phyloP scores from a whole-genome alignment of 208 protist species.

The Leishmania aethiopica region DNA sequence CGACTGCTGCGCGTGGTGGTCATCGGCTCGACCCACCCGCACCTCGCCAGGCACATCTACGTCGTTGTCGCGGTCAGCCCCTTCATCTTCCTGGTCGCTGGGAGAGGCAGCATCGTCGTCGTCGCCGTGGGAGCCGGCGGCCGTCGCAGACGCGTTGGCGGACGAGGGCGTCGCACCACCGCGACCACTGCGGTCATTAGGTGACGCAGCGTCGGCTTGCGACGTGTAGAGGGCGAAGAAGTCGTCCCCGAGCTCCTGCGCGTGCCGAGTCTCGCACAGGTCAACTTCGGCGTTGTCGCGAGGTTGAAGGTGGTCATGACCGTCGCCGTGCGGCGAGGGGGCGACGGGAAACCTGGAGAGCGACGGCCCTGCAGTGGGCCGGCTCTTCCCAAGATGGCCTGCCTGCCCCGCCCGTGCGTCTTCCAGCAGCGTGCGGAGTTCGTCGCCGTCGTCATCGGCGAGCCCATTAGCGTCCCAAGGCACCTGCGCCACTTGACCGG shows the following conservation, averaged over 20 bases:
- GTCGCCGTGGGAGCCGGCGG: background rate
- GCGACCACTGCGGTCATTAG: background rate
- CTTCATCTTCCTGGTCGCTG: constrained; percentile 10
- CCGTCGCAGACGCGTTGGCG: background rate
- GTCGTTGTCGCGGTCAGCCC: background rate
- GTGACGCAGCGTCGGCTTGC: background rate
- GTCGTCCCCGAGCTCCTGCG: constrained; percentile 32
- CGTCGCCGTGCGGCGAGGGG: background rate
- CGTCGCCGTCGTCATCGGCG: background rate
- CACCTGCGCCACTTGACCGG: background rate
- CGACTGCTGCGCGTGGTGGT: constrained; percentile 42
- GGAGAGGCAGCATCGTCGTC: background rate
- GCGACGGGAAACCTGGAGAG: background rate
- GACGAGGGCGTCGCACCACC: background rate
- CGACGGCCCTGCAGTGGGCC: background rate
- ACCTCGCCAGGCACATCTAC: background rate
- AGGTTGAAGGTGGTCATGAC: background rate
- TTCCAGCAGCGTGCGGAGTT: background rate
- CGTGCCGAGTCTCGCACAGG: background rate
- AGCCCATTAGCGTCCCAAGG: background rate
- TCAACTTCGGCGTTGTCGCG: background rate
- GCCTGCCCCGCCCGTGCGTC: background rate
- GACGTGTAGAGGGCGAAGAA: constrained; percentile 34
- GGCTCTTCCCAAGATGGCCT: background rate
- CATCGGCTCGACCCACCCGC: constrained; percentile 16